Evolutionary conservation across 108 stramenopile genomes (phyloP), one percentile per base, ranked within the genome.

Genomic region (Pseudonitzschia delicatissima): DNA sequence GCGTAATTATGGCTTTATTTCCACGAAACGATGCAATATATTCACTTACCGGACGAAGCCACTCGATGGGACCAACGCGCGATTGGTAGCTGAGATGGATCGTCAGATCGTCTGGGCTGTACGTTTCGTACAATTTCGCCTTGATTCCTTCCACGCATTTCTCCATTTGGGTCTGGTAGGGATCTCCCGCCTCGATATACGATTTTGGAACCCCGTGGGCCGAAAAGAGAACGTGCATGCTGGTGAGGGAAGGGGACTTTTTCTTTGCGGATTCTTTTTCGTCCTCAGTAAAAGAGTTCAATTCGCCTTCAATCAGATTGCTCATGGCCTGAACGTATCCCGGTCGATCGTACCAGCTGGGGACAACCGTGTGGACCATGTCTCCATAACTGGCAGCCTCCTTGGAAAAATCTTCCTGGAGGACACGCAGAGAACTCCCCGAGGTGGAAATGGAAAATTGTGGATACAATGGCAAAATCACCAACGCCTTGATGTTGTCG

Each of bases 31-130:
- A n/a, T n/a, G n/a, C n/a, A n/a, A n/a, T n/a, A n/a, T n/a, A n/a
- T n/a, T 5, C n/a, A 55, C 53, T 33, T 55, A 55, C 53, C 26
- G 99, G 99, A 52, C 90, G 77, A 28, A 99, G 79, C 99, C 99
- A 99, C 76, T 98, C 96, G 48, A 99, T 91, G 23, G 97, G 97
- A 4, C 99, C 99, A 13, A 99, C 99, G 25, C 98, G 81, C 55
- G 85, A 87, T 80, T 99, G 99, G 69, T 89, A 96, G 53, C 84
- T 86, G 33, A 95, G 73, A 69, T 96, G 95, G 17, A 92, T 76
- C 68, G 90, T 77, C 31, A 94, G 83, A 42, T 80, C 80, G 13
- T 65, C 72, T 4, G 59, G 39, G 20, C 50, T 29, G 32, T 53
- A 58, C 49, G 63, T 55, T 21, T 80, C 58, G 29, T 86, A 86